Evolutionary conservation across 768 basidiomycete species (phyloP), one percentile per base, ranked within the genome.

Genomic region (Tylopilus vinaceipallidus): DNA sequence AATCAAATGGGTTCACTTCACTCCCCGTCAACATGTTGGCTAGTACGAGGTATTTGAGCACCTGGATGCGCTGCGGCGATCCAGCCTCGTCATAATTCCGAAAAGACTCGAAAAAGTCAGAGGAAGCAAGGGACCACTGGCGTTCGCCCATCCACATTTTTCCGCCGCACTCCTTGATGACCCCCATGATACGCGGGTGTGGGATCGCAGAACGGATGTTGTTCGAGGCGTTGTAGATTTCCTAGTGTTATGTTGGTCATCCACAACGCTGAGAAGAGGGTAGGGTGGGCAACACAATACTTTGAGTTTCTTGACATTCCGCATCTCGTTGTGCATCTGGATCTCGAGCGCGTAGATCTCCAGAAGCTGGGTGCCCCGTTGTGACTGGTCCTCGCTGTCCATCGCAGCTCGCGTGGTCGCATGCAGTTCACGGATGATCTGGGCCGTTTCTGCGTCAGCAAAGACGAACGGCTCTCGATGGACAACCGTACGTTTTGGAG

Each of bases 141-240:
- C 95, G 89, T 77, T 98, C 97, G 50, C 91, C 93, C 97, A 99
- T 98, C 95, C 97, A 98, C 97, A 99, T 99, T 73, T 99, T 99
- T 3, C 97, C 97, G 14, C 97, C 97, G 58, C 95, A 98, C 69
- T 99, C 97, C 64, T 95, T 91, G 72, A 99, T 98, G 44, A 98
- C 92, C 36, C 95, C 97, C 88, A 98, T 95, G 62, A 98, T 98
- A 26, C 93, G 82, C 10, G 97, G 97, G 72, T 98, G 97, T 14
- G 97, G 94, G 53, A 99, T 98, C 10, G 97, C 97, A 8, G 92
- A 94, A 20, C 91, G 88, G 44, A 99, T 91, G 37, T 84, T 82
- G 55, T 90, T 90, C 12, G 91, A 87, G 10, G 95, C 94, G 57
- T 97, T 95, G 72, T 99, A 99, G 46, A 98, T 97, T 71, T 97